Evolutionary conservation across 768 basidiomycete genomes (phyloP), one percentile per base, ranked within the genome.

Genomic region (Suillus weaverae): DNA sequence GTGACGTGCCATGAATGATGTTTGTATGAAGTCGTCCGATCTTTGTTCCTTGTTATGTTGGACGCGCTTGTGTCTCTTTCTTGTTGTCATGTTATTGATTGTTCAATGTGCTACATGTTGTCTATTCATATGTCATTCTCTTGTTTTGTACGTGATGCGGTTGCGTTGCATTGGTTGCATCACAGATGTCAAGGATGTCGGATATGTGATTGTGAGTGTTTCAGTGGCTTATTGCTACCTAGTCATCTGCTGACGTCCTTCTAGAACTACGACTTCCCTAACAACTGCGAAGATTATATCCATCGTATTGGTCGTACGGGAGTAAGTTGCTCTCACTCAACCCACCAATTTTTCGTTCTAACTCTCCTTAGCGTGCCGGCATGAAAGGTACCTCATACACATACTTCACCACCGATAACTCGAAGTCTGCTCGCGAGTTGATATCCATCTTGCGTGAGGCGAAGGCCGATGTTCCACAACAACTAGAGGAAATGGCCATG

Each of bases 221-320:
- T 56, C 43, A 20, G 60, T 59, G 7, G 67, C 43, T 10, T 44
- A 50, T 60, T 14, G 0, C 54, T 67, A 46, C 66, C 66, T 32
- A 30, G 57, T 38, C 48, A 46, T 3, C 61, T 70, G 60, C 70
- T 64, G 59, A 10, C 39, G 41, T 62, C 41, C n/a, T 51, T 60
- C 3, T 69, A 96, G 95, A 95, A 95, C 79, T 96, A 93, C 76
- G 96, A 98, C 76, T 97, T 99, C 83, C 95, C 96, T 1, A 97
- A 97, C 80, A 96, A 97, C 74, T 94, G 92, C 73, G 95, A 97
- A 81, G 96, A 97, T 78, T 99, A 99, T 79, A 95, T 98, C 66
- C 97, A 99, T 80, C 94, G 97, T 70, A 99, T 99, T 73, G 97
- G 97, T 68, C 95, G 97, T 76, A 97, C 97, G 68, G 96, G 96